Evolutionary conservation across 345 rosid genomes (phyloP).

Genomic region (Populus ilicifolia): DNA sequence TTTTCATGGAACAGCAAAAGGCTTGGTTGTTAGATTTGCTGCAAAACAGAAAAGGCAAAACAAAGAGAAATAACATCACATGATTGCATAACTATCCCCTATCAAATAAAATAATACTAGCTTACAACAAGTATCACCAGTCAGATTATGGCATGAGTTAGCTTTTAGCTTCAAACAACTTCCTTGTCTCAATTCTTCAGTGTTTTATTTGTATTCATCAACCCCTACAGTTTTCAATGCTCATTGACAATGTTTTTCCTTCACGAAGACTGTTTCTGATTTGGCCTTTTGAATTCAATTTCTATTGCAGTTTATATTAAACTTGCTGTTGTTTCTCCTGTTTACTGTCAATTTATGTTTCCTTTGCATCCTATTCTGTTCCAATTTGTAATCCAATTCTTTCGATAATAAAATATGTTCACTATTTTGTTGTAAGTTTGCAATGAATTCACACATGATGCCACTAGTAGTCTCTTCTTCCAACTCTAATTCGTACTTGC

Average conservation of each 20-base stretch:
- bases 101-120: background rate
- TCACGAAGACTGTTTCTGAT: background rate
- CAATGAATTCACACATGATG: background rate
- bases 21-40: background rate
- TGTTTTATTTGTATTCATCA: background rate
- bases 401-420: background rate
- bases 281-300: background rate
- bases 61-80: background rate
- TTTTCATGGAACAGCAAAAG: background rate
- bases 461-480: background rate
- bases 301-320: background rate
- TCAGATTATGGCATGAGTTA: background rate
- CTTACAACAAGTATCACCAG: background rate
- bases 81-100: background rate
- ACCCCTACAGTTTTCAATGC: background rate
- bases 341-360: background rate
- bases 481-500: background rate
- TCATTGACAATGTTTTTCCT: background rate
- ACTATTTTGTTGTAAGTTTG: background rate
- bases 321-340: background rate
- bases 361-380: background rate
- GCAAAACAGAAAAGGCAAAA: background rate
- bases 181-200: background rate
- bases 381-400: background rate
- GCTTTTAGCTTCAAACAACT: background rate